phyloP scores from a whole-genome alignment of 2,329 filamentous ascomycete species.

The Podosphaera leucotricha region DNA sequence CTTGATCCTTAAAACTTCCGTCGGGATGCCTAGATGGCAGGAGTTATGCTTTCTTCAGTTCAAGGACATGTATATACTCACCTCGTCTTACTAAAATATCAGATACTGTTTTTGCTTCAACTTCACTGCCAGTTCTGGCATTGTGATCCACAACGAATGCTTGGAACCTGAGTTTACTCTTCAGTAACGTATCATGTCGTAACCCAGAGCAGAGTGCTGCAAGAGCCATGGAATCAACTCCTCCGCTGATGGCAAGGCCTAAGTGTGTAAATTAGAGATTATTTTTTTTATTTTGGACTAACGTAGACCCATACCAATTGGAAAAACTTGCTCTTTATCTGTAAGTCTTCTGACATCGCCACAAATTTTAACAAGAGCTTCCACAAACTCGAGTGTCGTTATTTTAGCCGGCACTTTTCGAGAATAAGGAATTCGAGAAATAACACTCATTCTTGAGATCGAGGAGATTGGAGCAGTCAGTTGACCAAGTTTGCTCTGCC shows the following conservation, averaged over 20 bases:
- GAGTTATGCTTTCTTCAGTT: not conserved
- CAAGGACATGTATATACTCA: constrained; percentile 3
- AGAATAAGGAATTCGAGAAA: too few relatives aligned
- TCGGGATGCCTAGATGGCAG: constrained; percentile 10
- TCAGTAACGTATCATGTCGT: constrained; percentile 3
- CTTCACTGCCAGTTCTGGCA: constrained; percentile 26
- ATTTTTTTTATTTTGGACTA: too few relatives aligned
- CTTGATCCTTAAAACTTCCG: constrained; percentile 18
- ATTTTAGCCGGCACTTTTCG: too few relatives aligned
- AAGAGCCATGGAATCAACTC: constrained; percentile 94
- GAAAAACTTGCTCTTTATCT: too few relatives aligned
- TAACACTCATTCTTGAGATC: too few relatives aligned
- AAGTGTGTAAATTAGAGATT: not conserved
- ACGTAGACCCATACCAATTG: too few relatives aligned
- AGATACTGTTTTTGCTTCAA: constrained; percentile 28
- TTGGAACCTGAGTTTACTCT: constrained; percentile 22
- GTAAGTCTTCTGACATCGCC: too few relatives aligned
- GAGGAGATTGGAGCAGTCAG: too few relatives aligned
- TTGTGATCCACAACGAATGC: constrained; percentile 34
- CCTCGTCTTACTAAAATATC: constrained; percentile 8
- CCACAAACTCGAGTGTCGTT: too few relatives aligned
- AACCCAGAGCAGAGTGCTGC: constrained; percentile 42
- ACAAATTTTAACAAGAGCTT: too few relatives aligned
- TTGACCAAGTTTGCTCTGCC: too few relatives aligned
- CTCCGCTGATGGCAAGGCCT: constrained; percentile 73